Base-by-base conservation (phyloP, 495 filamentous ascomycete species). In the Baudoinia panamericana region DNA sequence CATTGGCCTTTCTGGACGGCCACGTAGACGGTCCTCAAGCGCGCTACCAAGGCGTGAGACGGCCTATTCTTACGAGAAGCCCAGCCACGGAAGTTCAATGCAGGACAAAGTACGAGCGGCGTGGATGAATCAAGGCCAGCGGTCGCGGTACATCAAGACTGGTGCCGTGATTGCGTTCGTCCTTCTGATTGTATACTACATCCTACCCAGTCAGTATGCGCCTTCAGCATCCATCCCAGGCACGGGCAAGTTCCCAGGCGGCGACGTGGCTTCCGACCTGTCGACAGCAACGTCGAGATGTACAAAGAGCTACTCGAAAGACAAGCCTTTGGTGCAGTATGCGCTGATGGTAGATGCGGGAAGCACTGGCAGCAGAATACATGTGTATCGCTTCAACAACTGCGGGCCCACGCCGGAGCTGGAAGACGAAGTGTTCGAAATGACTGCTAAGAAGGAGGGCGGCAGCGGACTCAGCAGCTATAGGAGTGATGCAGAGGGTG, bases 331-430 rank as follows among this genome's bases (percentile, higher is more conserved):
- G 48, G 78, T 95, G 45, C 90, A 97, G 55, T 96, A 95, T 68
- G 90, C 84, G 42, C 72, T 93, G 50, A 96, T 97, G 90, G 84
- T 97, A 55, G 90, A 97, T 67, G 90, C 90, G 26, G 90, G 90
- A 40, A 95, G 87, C 63, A 94, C 88, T 28, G 90, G 90, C 43
- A 96, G 90, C 45, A 82, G 90, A 39, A 94, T 97, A 56, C 90
- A 97, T 63, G 87, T 96, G 39, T 97, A 95, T 66, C 78, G 80
- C 45, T 97, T 97, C 73, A 97, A 95, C 67, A 97, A 96, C 67
- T 97, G 90, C 65, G 92, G 86, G 36, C 59, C 79, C 25, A 86
- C 87, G 16, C 90, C 90, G n/a, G 90, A 96, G 63, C 71, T 97
- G 13, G 90, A 97, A 57, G 66, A 75, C 52, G 90, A 97, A 57